These are phyloP conservation scores for Sordaria brevicollis DNA, from an alignment of 495 filamentous ascomycete genomes.

Conservation along the genomic window DNA sequence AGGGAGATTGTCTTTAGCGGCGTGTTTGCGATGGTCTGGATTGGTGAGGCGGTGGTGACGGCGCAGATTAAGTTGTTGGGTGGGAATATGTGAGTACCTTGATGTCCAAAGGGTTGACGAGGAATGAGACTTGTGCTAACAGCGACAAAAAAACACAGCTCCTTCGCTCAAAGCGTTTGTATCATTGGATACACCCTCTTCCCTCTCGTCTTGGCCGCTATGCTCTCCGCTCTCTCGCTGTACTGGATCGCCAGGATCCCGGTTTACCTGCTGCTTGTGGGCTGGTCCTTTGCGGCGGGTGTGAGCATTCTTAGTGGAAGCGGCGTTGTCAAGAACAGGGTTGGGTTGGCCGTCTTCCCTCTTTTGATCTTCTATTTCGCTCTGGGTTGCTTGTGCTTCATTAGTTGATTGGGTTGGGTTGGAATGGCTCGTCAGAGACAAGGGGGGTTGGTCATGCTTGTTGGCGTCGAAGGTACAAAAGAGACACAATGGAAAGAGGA, in stretches of 20 bases:
- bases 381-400: constrained; percentile 90
- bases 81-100: constrained; percentile 78
- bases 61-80: constrained; percentile 95
- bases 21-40: constrained; percentile 93
- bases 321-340: constrained; percentile 86
- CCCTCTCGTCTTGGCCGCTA: constrained; percentile 87
- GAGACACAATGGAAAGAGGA: background rate
- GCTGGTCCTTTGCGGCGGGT: constrained; percentile 89
- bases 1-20: constrained; percentile 85
- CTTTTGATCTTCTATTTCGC: constrained; percentile 93
- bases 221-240: constrained; percentile 74
- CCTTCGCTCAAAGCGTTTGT: constrained; percentile 93
- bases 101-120: background rate
- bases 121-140: constrained; percentile 1
- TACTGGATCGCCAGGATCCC: constrained; percentile 73
- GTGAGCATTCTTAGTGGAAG: constrained; percentile 94
- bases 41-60: constrained; percentile 95
- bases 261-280: constrained; percentile 75
- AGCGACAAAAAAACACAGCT: constrained; percentile 46
- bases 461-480: background rate
- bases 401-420: constrained; percentile 49
- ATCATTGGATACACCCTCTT: constrained; percentile 99
- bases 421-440: background rate
- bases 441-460: background rate
- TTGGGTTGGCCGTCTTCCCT: constrained; percentile 90